Evolutionary conservation across 352 stramenopile genomes (phyloP), one percentile per base, ranked within the genome.

Genomic region (Pythium graminicola): DNA sequence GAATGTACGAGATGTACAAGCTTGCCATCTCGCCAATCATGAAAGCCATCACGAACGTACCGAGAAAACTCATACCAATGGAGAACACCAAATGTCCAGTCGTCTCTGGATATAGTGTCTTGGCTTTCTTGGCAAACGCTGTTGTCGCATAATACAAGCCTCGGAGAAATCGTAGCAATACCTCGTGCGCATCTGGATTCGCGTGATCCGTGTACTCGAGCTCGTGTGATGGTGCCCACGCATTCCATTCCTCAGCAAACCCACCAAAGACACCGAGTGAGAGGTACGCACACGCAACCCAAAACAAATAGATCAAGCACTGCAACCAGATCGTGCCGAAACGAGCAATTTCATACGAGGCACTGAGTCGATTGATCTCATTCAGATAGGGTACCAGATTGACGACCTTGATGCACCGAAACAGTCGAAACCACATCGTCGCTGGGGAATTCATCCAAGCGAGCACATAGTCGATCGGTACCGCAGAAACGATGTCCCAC

Each of bases 21-120:
- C 73, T 85, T 1, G 77, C 76, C 22, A 86, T 73, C 50, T 89
- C 73, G 14, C 77, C 73, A 23, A 86, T 75, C 72, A 86, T 85
- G 47, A 80, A 88, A 2, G 73, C 69, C 74, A 85, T 83, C 17
- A 69, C 64, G 1, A 88, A 35, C 10, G 85, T 29, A 0, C 76
- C 72, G 32, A 80, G n/a, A 36, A 88, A 83, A 46, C 64, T 78
- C 17, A 59, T 67, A 31, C 72, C 57, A 20, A 85, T 85, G 10
- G 62, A 47, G 40, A 87, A 85, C 8, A 58, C 57, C 17, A 67
- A 80, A 35, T 83, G 64, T 2, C 67, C 41, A 1, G 73, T 81
- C 6, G 68, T 68, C 6, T 73, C 56, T 4, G 76, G 70, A 6
- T 61, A 60, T 26, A 88, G 82, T 3, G 70, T 85, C 0, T 64